Evolutionary conservation across 768 basidiomycete species (phyloP).

Genomic region (Xerocomellus chrysenteron): DNA sequence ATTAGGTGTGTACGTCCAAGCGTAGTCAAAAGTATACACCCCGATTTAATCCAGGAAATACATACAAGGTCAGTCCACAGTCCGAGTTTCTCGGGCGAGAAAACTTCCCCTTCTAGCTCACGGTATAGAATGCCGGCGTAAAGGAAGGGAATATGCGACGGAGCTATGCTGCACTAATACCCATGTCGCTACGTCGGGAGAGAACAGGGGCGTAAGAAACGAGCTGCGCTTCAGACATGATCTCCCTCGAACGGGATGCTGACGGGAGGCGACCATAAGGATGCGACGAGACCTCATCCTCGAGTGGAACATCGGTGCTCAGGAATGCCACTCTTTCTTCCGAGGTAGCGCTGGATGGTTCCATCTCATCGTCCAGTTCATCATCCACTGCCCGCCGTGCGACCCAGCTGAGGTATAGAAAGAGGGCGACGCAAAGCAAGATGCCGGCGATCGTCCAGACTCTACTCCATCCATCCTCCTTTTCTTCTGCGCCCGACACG

Average conservation of each 20-base stretch:
- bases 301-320: slow-evolving; percentile 26
- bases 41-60: slow-evolving; percentile 18
- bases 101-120: neutral
- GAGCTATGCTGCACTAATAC: slow-evolving; percentile 9
- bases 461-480: slow-evolving; percentile 47
- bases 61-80: slow-evolving; percentile 12
- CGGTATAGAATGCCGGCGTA: neutral
- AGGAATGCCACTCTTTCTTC: slow-evolving; percentile 61
- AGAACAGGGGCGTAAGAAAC: slow-evolving; percentile 13
- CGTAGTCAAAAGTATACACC: slow-evolving; percentile 22
- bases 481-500: slow-evolving; percentile 36
- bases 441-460: slow-evolving; percentile 72
- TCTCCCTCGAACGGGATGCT: slow-evolving; percentile 21
- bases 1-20: slow-evolving; percentile 4
- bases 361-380: slow-evolving; percentile 46
- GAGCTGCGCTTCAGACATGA: slow-evolving; percentile 52
- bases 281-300: slow-evolving; percentile 22
- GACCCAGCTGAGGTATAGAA: slow-evolving; percentile 77
- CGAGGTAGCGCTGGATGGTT: slow-evolving; percentile 25
- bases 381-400: slow-evolving; percentile 69
- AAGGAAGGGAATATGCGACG: neutral
- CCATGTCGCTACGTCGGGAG: slow-evolving; percentile 17
- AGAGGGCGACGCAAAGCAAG: slow-evolving; percentile 66
- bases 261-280: slow-evolving; percentile 19
- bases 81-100: neutral